Evolutionary conservation across 306 rosid species (phyloP), one percentile per base, ranked within the genome.

Genomic region (Rosa lucieae): DNA sequence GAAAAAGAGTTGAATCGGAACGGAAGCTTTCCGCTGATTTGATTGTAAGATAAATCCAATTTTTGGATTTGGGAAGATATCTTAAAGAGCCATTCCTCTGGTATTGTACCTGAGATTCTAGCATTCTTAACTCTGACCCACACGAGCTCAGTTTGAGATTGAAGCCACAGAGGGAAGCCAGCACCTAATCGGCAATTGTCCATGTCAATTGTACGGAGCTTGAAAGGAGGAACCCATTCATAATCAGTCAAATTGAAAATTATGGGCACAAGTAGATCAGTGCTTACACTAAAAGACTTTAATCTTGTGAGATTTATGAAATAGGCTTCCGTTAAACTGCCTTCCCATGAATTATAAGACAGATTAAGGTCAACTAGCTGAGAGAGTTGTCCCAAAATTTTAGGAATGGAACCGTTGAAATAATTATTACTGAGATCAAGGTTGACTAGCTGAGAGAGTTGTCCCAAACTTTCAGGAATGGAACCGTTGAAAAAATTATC

Each of bases 401-500:
- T 3, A 8, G 86, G 35, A 32, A 32, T 32, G 35, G 35, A 32
- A 5, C 83, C 83, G 4, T 69, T 74, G 82, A 83, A 73, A 18
- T 3, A 5, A 65, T 74, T 83, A 12, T 0, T 2, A 18, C 68
- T 56, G 14, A 83, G 47, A 55, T 40, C 10, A 0, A 58, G 66
- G 1, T 2, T 0, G 8, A 48, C 80, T 1, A 78, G 74, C 1
- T 39, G 1, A 1, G 80, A 74, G 49, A 83, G 77, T 46, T 78
- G 76, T 4, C 86, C 86, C 20, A 83, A 15, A 78, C 80, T 74
- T 69, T 58, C 9, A 6, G 86, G 77, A 74, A 82, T 78, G 23
- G 59, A 67, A 6, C 86, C 86, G 1, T 74, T 78, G 82, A 83
- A 55, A 18, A 8, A 3, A 65, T 74, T 83, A 18, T 0, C 0